Evolutionary conservation across 345 rosid genomes (phyloP), one percentile per base, ranked within the genome.

Genomic region (Trapa bicornis): DNA sequence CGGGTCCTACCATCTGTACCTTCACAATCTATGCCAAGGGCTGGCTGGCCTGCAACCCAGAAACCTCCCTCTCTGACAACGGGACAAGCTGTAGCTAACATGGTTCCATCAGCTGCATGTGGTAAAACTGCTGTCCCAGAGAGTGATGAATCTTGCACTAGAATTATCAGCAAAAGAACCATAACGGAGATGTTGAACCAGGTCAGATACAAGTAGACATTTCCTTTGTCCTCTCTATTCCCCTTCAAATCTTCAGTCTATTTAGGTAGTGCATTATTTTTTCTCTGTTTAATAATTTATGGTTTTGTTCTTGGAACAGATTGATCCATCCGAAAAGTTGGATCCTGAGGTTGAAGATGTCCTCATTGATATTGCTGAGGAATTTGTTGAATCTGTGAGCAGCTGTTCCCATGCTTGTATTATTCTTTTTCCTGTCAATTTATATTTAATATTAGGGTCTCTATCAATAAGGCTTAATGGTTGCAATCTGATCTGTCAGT

Each of bases 331-430:
- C 56, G 99, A 87, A 86, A 88, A 74, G 75, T 78, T 94, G 84
- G 97, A 91, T 71, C 87, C 91, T 53, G 97, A 91, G 68, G 97
- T 94, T 80, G 97, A 87, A 85, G 92, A 89, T 73, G 82, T 89
- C 76, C 97, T 94, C 78, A 82, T 80, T 57, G 97, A 94, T 74
- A 85, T 91, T 78, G 96, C 97, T 12, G 99, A 94, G 74, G 99
- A 91, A 65, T 91, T 94, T 81, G 86, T 94, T 37, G 97, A 89
- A 52, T 87, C 95, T 50, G 99, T 94, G 75, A 90, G 97, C 80
- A 42, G 72, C 70, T 54, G 68, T 52, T 64, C 53, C 13, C 39
- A 60, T 17, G 65, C 70, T 17, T 22, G 6, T 33, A 16, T 69
- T 54, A 61, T 76, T 65, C 54, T 33, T n/a, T 41, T 35, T 70